Percentiles rank a stretch among this genome's conserved stretches.
Conservation (phyloP, 805 yeast species). For the Helenozyma baotianmanensis region DNA sequence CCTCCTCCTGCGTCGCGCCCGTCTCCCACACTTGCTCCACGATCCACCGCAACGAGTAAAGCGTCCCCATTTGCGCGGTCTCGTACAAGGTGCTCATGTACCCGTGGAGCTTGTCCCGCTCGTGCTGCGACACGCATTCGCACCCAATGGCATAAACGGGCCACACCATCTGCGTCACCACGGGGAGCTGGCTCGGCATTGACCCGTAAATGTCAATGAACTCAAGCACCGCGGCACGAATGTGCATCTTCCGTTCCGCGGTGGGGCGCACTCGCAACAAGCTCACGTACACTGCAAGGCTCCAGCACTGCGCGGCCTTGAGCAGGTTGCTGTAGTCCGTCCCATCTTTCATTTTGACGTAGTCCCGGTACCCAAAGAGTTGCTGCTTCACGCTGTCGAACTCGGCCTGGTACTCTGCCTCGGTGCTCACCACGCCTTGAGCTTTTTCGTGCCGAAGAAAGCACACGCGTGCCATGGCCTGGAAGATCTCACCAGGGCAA, state of each 20-base stretch:
- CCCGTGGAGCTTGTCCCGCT: constrained; percentile 22
- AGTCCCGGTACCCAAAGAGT: constrained; percentile 44
- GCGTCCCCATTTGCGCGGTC: constrained; percentile 53
- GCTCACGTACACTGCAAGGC: constrained; percentile 33
- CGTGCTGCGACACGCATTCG: constrained; percentile 32
- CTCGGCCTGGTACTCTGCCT: constrained; percentile 10
- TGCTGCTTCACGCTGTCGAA: constrained; percentile 30
- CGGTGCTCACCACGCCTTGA: constrained; percentile 6
- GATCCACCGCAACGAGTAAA: constrained; percentile 38
- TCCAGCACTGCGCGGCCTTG: constrained; percentile 56
- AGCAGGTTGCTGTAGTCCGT: constrained; percentile 36
- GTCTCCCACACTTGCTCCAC: constrained; percentile 46
- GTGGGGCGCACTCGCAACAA: constrained; percentile 27
- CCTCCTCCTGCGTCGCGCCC: constrained; percentile 39
- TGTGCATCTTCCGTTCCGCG: constrained; percentile 18
- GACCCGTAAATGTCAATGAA: constrained; percentile 45
- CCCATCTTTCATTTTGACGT: constrained; percentile 24
- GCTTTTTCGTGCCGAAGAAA: constrained; percentile 25
- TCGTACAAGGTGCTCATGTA: constrained; percentile 41
- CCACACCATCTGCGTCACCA: constrained; percentile 62
- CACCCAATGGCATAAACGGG: constrained; percentile 51
- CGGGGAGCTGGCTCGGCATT: constrained; percentile 43
- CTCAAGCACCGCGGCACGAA: constrained; percentile 36
- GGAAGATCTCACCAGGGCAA: constrained; percentile 56
- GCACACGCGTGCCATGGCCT: constrained; percentile 43